These are phyloP conservation scores for Fusarium begoniae DNA, from an alignment of 2,329 filamentous ascomycete species.

Conservation along the genomic window DNA sequence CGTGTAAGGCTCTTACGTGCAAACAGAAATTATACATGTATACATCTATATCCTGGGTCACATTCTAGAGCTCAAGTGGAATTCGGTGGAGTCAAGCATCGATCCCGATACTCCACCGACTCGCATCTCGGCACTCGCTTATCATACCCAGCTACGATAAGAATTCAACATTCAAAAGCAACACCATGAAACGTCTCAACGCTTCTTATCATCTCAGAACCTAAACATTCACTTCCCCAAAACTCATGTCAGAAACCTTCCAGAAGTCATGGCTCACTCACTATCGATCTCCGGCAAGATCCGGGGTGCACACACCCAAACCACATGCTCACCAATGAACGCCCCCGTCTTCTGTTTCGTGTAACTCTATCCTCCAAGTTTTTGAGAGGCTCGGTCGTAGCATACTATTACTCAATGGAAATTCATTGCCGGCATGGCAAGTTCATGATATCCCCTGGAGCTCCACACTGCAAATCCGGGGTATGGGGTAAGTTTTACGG, in stretches of 20 bases:
- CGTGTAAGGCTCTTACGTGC: neutral
- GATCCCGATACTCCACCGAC: neutral
- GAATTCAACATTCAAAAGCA: neutral
- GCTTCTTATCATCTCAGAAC: neutral
- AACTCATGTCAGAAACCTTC: neutral
- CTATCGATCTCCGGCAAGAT: neutral
- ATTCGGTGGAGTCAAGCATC: neutral
- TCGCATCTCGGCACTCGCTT: neutral
- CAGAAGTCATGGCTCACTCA: neutral
- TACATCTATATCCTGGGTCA: neutral
- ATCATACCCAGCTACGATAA: neutral
- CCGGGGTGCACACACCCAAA: neutral
- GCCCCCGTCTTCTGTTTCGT: neutral
- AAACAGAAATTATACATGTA: neutral
- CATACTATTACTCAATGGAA: neutral
- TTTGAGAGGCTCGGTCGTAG: neutral
- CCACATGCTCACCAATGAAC: neutral
- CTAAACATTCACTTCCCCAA: accelerated
- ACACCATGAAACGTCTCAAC: neutral
- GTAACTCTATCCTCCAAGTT: neutral
- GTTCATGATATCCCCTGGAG: neutral
- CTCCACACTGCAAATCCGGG: neutral
- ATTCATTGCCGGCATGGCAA: neutral
- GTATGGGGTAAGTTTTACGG: neutral
- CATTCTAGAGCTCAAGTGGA: neutral